Evolutionary conservation across 2,329 filamentous ascomycete species (phyloP).

Genomic region (Arthrobotrys entomopaga): DNA sequence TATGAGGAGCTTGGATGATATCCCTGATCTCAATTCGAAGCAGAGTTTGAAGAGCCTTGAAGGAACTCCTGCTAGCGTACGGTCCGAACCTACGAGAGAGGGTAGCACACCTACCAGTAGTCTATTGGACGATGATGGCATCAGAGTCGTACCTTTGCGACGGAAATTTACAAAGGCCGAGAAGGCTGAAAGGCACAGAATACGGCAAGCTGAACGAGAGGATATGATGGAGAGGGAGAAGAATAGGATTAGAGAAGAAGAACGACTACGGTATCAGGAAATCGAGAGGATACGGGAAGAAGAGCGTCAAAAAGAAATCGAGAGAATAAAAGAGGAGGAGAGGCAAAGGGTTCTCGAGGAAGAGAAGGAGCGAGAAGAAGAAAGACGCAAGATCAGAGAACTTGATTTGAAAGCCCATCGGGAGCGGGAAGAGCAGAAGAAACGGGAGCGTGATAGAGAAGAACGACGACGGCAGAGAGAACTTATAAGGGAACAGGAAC

Average conservation of each 20-base stretch:
- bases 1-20: constrained; percentile 46
- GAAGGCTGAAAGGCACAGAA: constrained; percentile 54
- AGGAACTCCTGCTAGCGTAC: constrained; percentile 22
- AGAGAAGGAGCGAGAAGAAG: constrained; percentile 41
- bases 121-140: constrained; percentile 62
- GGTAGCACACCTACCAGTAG: constrained; percentile 39
- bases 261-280: constrained; percentile 39
- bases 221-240: constrained; percentile 56
- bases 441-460: constrained; percentile 47
- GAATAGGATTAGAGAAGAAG: constrained; percentile 54
- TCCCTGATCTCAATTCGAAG: constrained; percentile 34
- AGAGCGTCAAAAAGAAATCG: constrained; percentile 54
- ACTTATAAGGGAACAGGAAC: constrained; percentile 37
- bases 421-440: constrained; percentile 47
- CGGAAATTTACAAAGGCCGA: constrained; percentile 57
- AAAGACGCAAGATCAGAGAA: constrained; percentile 42
- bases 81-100: constrained; percentile 27
- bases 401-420: constrained; percentile 40
- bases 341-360: constrained; percentile 37
- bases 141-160: constrained; percentile 64
- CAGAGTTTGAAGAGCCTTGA: constrained; percentile 43
- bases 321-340: constrained; percentile 47
- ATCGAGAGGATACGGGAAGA: constrained; percentile 56
- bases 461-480: constrained; percentile 42
- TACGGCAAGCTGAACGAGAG: constrained; percentile 47